Base-by-base conservation (phyloP, 2,329 filamentous ascomycete genomes). In the Trichoderma atroviride region DNA sequence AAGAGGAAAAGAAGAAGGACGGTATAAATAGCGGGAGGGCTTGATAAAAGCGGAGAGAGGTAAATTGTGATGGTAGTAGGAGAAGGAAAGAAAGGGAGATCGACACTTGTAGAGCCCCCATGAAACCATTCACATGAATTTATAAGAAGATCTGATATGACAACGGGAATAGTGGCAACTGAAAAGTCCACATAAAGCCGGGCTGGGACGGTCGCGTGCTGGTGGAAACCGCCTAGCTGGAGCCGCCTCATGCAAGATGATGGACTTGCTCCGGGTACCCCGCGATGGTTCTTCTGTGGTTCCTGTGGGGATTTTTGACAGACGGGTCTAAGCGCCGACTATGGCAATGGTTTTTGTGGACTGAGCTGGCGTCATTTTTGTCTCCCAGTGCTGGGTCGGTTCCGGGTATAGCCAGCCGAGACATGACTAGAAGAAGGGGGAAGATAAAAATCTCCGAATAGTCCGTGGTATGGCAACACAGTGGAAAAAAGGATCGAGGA, bases 1-100 rank as follows among this genome's bases (percentile, higher is more conserved):
- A 69, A 73, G 63, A 65, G 24, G 60, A 71, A n/a, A 29, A n/a
- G 24, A 35, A 16, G 4, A 27, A 16, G 19, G 22, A 14, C 11
- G n/a, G 47, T 22, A 13, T 50, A 50, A 29, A 22, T n/a, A 70
- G 70, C 61, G 67, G 71, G 56, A 60, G 65, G 65, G 70, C 14
- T 67, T 73, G 16, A 29, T 22, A 50, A 29, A 24, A 16, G 19
- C 14, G 31, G 31, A 58, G n/a, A 5, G 40, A n/a, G 70, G 71
- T 61, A 68, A 71, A 52, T 63, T 47, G 62, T 50, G 22, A 50
- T 11, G 11, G n/a, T 13, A 66, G 16, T 14, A 69, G n/a, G 53
- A 27, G 27, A 65, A 65, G 16, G 11, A 5, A 24, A 13, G n/a
- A 16, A 22, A 29, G 24, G 31, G 35, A 43, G 57, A 64, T 55